A percentile compares a stretch with the other conserved stretches of the same genome.
Evolutionary conservation across 1,284 basidiomycete genomes (phyloP).

Genomic region (Butyriboletus regius): DNA sequence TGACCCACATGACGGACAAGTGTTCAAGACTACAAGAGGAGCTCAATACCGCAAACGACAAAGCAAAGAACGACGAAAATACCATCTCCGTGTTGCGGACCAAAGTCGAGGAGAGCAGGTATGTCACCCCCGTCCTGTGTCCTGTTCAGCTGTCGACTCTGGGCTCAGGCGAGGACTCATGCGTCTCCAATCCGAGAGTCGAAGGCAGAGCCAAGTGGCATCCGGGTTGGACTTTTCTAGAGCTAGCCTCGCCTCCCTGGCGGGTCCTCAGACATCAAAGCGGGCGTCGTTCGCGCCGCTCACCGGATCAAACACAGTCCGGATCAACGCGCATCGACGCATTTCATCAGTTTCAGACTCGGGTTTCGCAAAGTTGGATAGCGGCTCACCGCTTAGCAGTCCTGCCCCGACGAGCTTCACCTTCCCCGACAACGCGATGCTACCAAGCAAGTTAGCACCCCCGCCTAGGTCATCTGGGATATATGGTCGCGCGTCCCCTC

Average conservation of each 20-base stretch:
- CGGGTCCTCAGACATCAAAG: constrained; percentile 48
- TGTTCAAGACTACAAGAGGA: constrained; percentile 55
- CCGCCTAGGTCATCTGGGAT: constrained; percentile 42
- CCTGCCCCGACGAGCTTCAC: constrained; percentile 29
- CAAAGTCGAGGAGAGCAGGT: constrained; percentile 89
- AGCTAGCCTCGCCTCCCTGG: constrained; percentile 36
- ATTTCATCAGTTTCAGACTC: constrained; percentile 63
- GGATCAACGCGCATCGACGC: constrained; percentile 53
- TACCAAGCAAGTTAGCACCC: constrained; percentile 19
- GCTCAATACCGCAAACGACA: constrained; percentile 51
- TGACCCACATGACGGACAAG: constrained; percentile 58
- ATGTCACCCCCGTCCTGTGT: constrained; percentile 17
- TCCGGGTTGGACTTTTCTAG: constrained; percentile 51
- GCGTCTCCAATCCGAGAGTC: constrained; percentile 79
- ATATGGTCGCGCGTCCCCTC: constrained; percentile 44
- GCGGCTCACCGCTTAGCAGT: constrained; percentile 28
- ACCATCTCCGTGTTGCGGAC: constrained; percentile 71
- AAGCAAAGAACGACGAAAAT: constrained; percentile 71
- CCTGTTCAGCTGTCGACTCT: constrained; percentile 1
- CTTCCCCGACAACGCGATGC: constrained; percentile 20
- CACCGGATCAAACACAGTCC: constrained; percentile 45
- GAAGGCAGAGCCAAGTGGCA: constrained; percentile 53
- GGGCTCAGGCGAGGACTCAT: constrained; percentile 69
- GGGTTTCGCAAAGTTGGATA: constrained; percentile 29
- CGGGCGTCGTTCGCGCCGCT: constrained; percentile 66